phyloP scores from a whole-genome alignment of 352 stramenopile species.

The Phytophthora idaei region DNA sequence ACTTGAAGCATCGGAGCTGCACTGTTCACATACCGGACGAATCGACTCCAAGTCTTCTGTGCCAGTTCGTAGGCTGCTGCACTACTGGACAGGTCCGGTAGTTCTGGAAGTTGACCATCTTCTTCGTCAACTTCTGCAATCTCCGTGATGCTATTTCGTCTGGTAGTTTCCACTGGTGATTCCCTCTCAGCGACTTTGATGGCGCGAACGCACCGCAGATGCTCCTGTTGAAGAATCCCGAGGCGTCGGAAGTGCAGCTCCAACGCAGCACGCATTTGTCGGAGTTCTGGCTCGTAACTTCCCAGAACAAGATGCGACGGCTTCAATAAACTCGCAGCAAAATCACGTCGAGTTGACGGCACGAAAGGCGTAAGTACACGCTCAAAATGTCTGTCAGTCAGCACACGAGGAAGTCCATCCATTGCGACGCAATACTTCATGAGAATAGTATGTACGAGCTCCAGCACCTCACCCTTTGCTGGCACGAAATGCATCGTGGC shows the following conservation, averaged over 20 bases:
- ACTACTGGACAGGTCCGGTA: constrained; percentile 27
- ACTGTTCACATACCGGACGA: constrained; percentile 44
- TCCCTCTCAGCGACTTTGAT: constrained; percentile 42
- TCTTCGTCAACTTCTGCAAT: constrained; percentile 14
- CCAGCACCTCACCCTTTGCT: constrained; percentile 43
- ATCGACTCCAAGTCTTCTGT: constrained; percentile 42
- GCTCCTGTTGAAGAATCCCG: constrained; percentile 35
- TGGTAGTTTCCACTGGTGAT: constrained; percentile 3
- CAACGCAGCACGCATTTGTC: constrained; percentile 33
- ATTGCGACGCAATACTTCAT: constrained; percentile 52
- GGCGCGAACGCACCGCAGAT: constrained; percentile 39
- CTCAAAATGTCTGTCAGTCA: constrained; percentile 38
- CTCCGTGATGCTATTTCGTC: neutral
- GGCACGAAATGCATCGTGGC: constrained; percentile 35
- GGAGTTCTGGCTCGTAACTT: constrained; percentile 23
- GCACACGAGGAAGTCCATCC: constrained; percentile 43
- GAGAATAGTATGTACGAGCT: constrained; percentile 48
- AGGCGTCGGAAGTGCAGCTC: constrained; percentile 43
- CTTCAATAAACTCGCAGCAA: constrained; percentile 32
- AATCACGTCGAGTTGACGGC: constrained; percentile 25
- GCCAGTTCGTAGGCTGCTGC: constrained; percentile 49
- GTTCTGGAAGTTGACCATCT: constrained; percentile 19
- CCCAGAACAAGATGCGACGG: constrained; percentile 37
- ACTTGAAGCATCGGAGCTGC: constrained; percentile 47
- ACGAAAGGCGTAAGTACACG: constrained; percentile 50